Evolutionary conservation across 495 filamentous ascomycete species (phyloP).

Genomic region (Hypoxylon trugodes): DNA sequence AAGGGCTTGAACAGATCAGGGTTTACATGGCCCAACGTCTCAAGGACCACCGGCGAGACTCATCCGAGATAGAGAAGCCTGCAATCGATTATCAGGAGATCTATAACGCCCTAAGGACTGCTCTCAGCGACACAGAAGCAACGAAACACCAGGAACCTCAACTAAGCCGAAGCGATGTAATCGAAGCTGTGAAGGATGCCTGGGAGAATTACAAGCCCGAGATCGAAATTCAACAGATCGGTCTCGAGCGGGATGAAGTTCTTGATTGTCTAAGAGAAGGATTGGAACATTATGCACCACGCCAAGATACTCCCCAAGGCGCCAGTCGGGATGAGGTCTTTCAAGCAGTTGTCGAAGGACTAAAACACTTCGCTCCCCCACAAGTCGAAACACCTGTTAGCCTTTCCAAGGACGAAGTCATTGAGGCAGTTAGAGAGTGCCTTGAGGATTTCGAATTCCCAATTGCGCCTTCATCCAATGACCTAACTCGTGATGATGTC

Average conservation of each 20-base stretch:
- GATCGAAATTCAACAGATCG: constrained; percentile 87
- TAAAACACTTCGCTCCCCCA: constrained; percentile 79
- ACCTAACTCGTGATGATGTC: constrained; percentile 62
- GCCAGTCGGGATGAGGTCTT: constrained; percentile 82
- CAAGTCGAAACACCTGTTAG: constrained; percentile 69
- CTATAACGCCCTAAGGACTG: constrained; percentile 79
- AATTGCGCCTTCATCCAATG: constrained; percentile 54
- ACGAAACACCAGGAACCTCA: constrained; percentile 50
- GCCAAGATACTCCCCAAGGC: constrained; percentile 51
- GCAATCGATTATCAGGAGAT: constrained; percentile 77
- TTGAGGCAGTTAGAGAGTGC: constrained; percentile 77
- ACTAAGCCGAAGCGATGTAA: constrained; percentile 75
- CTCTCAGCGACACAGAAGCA: constrained; percentile 73
- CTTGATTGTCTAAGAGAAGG: constrained; percentile 85
- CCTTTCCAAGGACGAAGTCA: constrained; percentile 80
- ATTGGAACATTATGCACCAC: constrained; percentile 75
- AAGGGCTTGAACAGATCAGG: constrained; percentile 80
- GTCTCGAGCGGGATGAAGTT: constrained; percentile 87
- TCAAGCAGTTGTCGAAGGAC: constrained; percentile 79
- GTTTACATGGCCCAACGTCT: constrained; percentile 79
- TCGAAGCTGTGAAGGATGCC: constrained; percentile 84
- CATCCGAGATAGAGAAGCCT: constrained; percentile 54
- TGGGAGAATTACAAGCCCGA: constrained; percentile 94
- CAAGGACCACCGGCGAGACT: constrained; percentile 76
- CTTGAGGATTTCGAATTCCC: constrained; percentile 78